phyloP scores from a whole-genome alignment of 2,329 filamentous ascomycete genomes.

The Verticillium isaacii region DNA sequence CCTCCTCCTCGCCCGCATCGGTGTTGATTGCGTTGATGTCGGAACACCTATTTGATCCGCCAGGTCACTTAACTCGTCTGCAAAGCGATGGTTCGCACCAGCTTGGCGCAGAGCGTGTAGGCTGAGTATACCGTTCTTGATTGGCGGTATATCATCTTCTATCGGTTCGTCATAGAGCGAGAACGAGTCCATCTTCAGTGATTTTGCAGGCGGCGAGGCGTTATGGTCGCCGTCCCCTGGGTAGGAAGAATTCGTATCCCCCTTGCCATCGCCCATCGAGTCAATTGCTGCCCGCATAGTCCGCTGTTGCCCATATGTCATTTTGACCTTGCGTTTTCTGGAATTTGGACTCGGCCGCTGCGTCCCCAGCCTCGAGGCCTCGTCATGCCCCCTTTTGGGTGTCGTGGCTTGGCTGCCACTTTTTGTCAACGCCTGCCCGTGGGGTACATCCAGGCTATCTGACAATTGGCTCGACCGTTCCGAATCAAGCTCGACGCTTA shows the following conservation, averaged over 20 bases:
- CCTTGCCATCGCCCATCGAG: slow-evolving; percentile 14
- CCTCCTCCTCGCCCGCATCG: slow-evolving; percentile 49
- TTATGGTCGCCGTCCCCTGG: background rate
- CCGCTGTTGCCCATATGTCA: slow-evolving; percentile 14
- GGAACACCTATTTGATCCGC: slow-evolving; percentile 55
- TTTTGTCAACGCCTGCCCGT: background rate
- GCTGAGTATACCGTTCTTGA: slow-evolving; percentile 50
- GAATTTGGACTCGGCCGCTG: slow-evolving; percentile 4
- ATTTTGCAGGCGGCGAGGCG: slow-evolving; percentile 6
- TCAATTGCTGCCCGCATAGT: slow-evolving; percentile 28
- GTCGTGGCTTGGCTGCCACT: background rate
- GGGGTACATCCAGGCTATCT: background rate
- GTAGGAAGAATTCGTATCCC: background rate
- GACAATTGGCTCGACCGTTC: background rate
- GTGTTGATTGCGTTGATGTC: slow-evolving; percentile 33
- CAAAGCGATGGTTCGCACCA: slow-evolving; percentile 61
- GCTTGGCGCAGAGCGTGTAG: slow-evolving; percentile 63
- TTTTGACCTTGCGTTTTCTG: slow-evolving; percentile 7
- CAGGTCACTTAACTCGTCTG: slow-evolving; percentile 62
- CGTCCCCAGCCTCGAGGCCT: slow-evolving; percentile 3
- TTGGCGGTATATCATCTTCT: slow-evolving; percentile 31
- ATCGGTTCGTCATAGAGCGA: slow-evolving; percentile 37
- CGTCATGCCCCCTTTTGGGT: slow-evolving; percentile 1
- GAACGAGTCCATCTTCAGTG: slow-evolving; percentile 15
- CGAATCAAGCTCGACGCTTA: slow-evolving; percentile 3